Evolutionary conservation across 106 monocot species (phyloP), one percentile per base, ranked within the genome.

Genomic region (Cymbidium sinense): DNA sequence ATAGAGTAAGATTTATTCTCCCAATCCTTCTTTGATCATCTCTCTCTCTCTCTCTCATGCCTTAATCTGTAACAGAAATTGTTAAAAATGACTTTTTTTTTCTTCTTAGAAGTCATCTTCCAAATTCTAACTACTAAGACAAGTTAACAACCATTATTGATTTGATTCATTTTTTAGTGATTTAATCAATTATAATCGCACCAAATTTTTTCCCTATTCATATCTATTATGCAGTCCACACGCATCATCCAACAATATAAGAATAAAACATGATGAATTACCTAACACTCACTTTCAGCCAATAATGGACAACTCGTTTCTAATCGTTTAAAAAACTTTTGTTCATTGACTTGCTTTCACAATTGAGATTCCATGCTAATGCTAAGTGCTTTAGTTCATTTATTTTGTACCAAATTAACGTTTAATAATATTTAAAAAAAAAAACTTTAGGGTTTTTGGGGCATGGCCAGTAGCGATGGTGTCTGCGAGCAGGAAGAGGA

Each of bases 391-490:
- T 41, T 41, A 41, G 8, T 41, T 41, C 41, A 41, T 7, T 41
- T 41, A 41, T 41, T 41, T 41, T 41, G 6, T 41, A 41, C 8
- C 41, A 41, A 41, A 41, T 9, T 41, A 13, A 13, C 13, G 47
- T 47, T 47, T 47, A 15, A 12, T 47, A 47, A 62, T 62, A 62
- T 8, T 62, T 25, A 62, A 61, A 61, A 25, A 2, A 54, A 20
- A 62, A 62, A 64, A 27, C 28, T 75, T 34, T 79, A 95, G 95
- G 78, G 82, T 65, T 19, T 88, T 95, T 29, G 95, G 90, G 79
- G 80, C 86, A 50, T 95, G 95, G 95, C 88, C 90, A 33, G 83
- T 90, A 75, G 95, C 95, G 15, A 84, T 77, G 80, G 73, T 90
- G 83, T 90, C 90, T 34, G 78, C 77, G 11, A 82, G 78, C 85